Percentiles rank a stretch among this genome's conserved stretches.
These are phyloP conservation scores for Podospora sp. DNA, from an alignment of 495 filamentous ascomycete species.

Conservation along the genomic window DNA sequence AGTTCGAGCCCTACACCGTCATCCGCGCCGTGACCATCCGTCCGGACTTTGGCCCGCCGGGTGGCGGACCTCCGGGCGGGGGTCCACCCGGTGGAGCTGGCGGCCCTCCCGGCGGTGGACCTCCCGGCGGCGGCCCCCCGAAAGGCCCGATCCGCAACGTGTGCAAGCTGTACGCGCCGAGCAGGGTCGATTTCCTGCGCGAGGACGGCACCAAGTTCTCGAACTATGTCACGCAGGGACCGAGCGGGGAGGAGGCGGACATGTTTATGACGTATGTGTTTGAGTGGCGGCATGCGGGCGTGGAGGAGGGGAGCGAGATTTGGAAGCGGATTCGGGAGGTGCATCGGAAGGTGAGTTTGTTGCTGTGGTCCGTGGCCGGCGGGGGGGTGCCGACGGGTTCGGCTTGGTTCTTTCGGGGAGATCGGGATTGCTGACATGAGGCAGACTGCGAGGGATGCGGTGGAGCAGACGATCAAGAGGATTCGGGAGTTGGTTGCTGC, in stretches of 20 bases:
- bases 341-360: constrained; percentile 38
- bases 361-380: too few relatives aligned
- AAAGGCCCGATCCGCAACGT: constrained; percentile 25
- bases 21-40: constrained; percentile 37
- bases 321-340: constrained; percentile 32
- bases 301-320: constrained; percentile 35
- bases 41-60: constrained; percentile 22
- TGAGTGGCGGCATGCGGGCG: constrained; percentile 39
- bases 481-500: background rate
- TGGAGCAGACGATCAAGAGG: background rate
- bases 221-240: constrained; percentile 38
- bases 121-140: background rate
- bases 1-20: constrained; percentile 29
- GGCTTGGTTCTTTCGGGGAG: background rate
- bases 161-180: constrained; percentile 36
- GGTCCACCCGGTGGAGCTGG: background rate
- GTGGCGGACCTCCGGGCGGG: constrained; percentile 13
- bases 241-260: constrained; percentile 30
- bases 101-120: background rate
- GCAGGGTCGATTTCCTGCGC: constrained; percentile 42
- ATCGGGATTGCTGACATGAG: background rate
- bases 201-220: constrained; percentile 41
- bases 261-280: constrained; percentile 46
- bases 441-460: background rate
- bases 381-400: background rate